Base-by-base conservation (phyloP, 106 monocot species). In the Apostasia ramifera region DNA sequence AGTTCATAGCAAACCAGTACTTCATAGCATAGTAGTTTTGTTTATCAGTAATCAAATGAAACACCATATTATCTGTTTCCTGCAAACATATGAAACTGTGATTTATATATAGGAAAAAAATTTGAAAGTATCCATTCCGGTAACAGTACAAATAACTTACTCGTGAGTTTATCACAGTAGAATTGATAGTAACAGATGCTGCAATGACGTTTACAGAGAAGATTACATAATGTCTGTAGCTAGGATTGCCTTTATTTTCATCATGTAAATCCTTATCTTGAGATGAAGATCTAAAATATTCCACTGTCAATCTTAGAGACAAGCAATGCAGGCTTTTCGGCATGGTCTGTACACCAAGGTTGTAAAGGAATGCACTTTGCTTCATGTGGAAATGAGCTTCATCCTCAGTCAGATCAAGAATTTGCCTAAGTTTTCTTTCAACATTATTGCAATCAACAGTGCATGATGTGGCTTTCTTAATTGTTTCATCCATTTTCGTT, bases 301-400 rank as follows among this genome's bases (percentile, higher is more conserved):
- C 95, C 56, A 91, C 86, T 47, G 95, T 95, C 78, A 95, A 78
- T 76, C 95, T 91, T 91, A 95, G 84, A 15, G 80, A 85, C 57
- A 95, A 83, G 70, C 94, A 95, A 73, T 95, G 94, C 38, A 74
- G 76, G 68, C 84, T 84, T 82, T 95, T 95, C 11, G 88, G 91
- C 62, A 91, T 86, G 11, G 94, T 95, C 70, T 95, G 88, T 46
- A 84, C 83, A 63, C 83, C 91, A 66, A 95, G 91, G n/a, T 80
- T 76, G 69, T 95, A 95, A 47, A 95, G 80, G 63, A 91, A 91
- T 67, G 88, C 88, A 76, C 91, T 85, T 66, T 95, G 94, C 71
- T 79, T 87, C 79, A 74, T 83, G 78, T 95, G 88, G 71, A 95
- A 91, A 58, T 82, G 73, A 57, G 83, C 81, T 76, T 95, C 94